phyloP scores from a whole-genome alignment of 306 rosid genomes.

The Pyrus betulifolia region DNA sequence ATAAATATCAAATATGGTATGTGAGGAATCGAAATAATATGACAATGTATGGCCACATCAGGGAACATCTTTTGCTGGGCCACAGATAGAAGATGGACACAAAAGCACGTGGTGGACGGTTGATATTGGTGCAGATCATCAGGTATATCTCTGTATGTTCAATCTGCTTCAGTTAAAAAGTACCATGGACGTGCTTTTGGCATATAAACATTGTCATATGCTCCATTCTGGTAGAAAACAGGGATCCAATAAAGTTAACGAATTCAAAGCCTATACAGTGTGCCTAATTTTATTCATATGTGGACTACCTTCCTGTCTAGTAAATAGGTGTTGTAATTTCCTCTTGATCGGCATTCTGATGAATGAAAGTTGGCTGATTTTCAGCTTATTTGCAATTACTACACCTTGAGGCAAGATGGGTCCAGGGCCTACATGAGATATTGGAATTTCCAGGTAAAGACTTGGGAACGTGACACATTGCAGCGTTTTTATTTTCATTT shows the following conservation, averaged over 20 bases:
- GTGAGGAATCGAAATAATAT: background rate
- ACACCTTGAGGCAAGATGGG: constrained; percentile 84
- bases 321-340: background rate
- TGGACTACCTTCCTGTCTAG: background rate
- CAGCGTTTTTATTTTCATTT: background rate
- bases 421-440: constrained; percentile 72
- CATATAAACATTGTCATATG: background rate
- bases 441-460: constrained; percentile 77
- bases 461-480: background rate
- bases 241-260: background rate
- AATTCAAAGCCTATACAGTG: background rate
- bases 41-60: constrained; percentile 26
- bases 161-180: background rate
- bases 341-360: constrained; percentile 11
- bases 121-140: constrained; percentile 78
- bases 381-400: constrained; percentile 94
- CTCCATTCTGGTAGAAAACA: background rate
- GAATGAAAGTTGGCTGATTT: background rate
- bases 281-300: background rate
- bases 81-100: constrained; percentile 68
- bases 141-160: constrained; percentile 35
- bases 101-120: constrained; percentile 85
- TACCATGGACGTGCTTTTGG: background rate
- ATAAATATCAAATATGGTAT: background rate
- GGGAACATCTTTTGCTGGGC: constrained; percentile 96